phyloP scores from a whole-genome alignment of 2,329 filamentous ascomycete genomes.

The Didymellaceae sp. region DNA sequence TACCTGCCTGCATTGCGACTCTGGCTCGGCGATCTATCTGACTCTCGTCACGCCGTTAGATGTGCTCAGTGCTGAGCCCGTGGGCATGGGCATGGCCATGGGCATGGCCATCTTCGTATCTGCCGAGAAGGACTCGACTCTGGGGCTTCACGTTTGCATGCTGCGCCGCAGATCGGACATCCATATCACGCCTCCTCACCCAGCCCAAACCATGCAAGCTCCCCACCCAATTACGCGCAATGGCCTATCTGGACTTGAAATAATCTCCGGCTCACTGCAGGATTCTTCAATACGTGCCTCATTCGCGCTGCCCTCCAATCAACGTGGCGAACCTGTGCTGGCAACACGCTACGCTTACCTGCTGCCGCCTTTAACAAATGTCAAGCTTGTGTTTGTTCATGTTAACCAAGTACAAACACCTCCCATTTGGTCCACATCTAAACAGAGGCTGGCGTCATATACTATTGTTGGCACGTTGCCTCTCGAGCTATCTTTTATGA shows the following conservation, averaged over 20 bases:
- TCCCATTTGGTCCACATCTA: too few relatives aligned
- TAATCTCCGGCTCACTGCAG: constrained; percentile 35
- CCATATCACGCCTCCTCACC: background rate
- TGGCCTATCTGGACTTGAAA: constrained; percentile 9
- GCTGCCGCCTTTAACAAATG: background rate
- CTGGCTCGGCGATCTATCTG: background rate
- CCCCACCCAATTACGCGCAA: background rate
- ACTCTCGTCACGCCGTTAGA: background rate
- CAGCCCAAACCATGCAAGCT: constrained; percentile 2
- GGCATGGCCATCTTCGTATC: too few relatives aligned
- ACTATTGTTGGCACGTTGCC: too few relatives aligned
- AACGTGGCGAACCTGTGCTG: background rate
- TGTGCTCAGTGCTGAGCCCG: too few relatives aligned
- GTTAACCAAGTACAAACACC: too few relatives aligned
- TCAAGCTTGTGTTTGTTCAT: background rate
- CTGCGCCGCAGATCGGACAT: constrained; percentile 5
- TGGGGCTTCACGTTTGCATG: background rate
- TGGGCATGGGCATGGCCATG: too few relatives aligned
- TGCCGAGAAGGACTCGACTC: background rate
- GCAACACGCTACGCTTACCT: constrained; percentile 1
- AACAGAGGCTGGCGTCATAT: too few relatives aligned
- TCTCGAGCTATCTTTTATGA: too few relatives aligned
- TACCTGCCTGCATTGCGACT: background rate
- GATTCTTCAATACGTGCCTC: constrained; percentile 13
- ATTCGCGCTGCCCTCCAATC: constrained; percentile 21